Base-by-base conservation (phyloP, 331 rosid species). In the Arachis monticola region DNA sequence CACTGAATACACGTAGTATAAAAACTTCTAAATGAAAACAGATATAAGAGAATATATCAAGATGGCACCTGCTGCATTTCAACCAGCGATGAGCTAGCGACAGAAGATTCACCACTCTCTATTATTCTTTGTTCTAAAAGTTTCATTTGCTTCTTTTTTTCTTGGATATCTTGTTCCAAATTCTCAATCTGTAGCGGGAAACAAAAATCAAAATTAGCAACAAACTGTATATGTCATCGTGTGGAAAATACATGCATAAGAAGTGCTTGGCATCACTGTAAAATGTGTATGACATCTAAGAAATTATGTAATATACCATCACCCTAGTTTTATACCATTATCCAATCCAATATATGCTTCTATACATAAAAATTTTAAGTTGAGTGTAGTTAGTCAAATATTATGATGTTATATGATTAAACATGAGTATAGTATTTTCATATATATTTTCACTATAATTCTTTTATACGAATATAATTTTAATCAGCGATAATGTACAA, bases 11-110 rank as follows among this genome's bases (percentile, higher is more conserved):
- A 12, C 41, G 73, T 53, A 14, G 58, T 7, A 73, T 52, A 27
- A 14, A 65, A 76, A 6, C 66, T 72, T 67, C 42, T 35, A 63
- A 61, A 38, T 41, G 73, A 45, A 41, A 45, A 51, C 83, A 46
- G 79, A 53, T 67, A 64, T 27, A 67, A 56, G 38, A 71, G 44
- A 75, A 61, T 44, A 48, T 27, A 42, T 44, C 73, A 55, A 70
- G 32, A 74, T 40, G 35, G 53, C 73, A 95, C 99, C 98, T 95
- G 96, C 87, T 92, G 99, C 96, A 92, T 90, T 86, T 92, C 97
- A 80, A 85, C 91, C 79, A 85, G 62, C 22, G 97, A 86, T 38
- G 94, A 83, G 80, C 80, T 87, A 64, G 97, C 79, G 71, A 83
- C 75, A 30, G 99, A 90, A 78, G 96, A 87, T 89, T 92, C 96